A percentile compares a stretch with the other conserved stretches of the same genome.
Evolutionary conservation across 2,329 filamentous ascomycete genomes (phyloP).

Genomic region (Curvularia lunata): DNA sequence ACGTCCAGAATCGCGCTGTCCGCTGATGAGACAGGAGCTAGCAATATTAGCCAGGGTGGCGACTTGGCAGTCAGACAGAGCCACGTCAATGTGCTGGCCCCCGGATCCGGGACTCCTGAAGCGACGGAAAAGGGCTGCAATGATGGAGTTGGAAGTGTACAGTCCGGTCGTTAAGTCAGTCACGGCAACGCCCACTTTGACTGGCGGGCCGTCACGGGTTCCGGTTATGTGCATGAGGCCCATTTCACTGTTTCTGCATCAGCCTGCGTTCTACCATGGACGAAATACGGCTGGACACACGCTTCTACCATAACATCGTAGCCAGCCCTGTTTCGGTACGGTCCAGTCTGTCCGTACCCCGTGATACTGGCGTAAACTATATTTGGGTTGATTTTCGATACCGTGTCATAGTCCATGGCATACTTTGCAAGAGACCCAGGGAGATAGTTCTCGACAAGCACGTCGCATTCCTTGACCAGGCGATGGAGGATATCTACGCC

Average conservation of each 20-base stretch:
- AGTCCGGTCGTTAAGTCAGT: conserved; percentile 94
- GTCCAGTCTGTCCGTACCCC: conserved; percentile 94
- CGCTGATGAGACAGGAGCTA: conserved; percentile 87
- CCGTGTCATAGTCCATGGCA: conserved; percentile 81
- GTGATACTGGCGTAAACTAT: conserved; percentile 97
- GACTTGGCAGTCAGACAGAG: conserved; percentile 91
- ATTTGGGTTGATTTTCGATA: conserved; percentile 80
- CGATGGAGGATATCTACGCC: conserved; percentile 88
- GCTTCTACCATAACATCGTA: conserved; percentile 99
- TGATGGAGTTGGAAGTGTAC: conserved; percentile 93
- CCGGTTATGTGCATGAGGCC: conserved; percentile 99
- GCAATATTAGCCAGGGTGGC: conserved; percentile 95
- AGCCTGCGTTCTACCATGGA: conserved; percentile 4
- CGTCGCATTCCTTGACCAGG: conserved; percentile 82
- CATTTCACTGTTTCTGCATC: conserved; percentile 66
- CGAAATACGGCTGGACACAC: conserved; percentile 33
- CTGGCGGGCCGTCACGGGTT: conserved; percentile 82
- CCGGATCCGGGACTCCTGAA: conserved; percentile 68
- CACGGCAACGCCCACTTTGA: conserved; percentile 96
- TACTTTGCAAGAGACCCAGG: conserved; percentile 91
- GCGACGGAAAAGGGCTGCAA: conserved; percentile 86
- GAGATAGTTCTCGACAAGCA: conserved; percentile 96
- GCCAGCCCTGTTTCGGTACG: conserved; percentile 83
- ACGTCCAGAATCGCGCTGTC: conserved; percentile 82
- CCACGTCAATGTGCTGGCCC: conserved; percentile 91